These are phyloP conservation scores for Aspergillus ellipticus DNA, from an alignment of 495 filamentous ascomycete species.

Conservation along the genomic window DNA sequence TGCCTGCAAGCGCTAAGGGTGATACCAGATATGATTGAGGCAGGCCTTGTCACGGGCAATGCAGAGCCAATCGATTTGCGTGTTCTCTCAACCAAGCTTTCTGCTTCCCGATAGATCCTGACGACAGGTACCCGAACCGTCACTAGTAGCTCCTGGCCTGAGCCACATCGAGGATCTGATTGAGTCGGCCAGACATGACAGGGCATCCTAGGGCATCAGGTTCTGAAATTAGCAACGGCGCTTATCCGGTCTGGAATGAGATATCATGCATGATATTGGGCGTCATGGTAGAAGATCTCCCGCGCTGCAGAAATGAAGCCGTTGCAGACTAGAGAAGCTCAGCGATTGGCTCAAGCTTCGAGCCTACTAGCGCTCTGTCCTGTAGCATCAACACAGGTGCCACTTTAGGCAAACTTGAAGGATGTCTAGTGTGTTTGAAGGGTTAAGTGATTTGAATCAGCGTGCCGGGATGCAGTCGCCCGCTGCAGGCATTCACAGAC, in stretches of 20 bases:
- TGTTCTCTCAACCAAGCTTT: constrained; percentile 2
- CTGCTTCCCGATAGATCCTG: not conserved
- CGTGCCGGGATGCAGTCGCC: not conserved
- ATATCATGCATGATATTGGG: not conserved
- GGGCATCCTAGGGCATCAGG: not conserved
- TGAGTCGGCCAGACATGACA: constrained; percentile 3
- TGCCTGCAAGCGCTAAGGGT: constrained; percentile 12
- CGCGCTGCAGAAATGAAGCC: constrained; percentile 9
- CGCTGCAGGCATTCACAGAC: not conserved
- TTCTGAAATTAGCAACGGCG: constrained; percentile 22
- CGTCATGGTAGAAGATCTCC: not conserved
- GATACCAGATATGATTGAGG: constrained; percentile 4
- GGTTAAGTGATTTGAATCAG: not conserved
- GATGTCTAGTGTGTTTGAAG: not conserved
- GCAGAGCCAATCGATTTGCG: constrained; percentile 17
- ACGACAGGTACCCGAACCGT: not conserved
- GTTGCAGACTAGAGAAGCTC: not conserved
- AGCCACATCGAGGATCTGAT: constrained; percentile 5
- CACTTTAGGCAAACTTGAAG: not conserved
- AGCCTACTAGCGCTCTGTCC: not conserved
- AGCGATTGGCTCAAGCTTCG: not conserved
- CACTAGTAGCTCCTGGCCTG: not conserved
- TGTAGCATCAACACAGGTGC: not conserved
- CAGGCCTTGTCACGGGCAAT: constrained; percentile 6
- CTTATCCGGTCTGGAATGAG: constrained; percentile 4